phyloP scores from a whole-genome alignment of 1,284 basidiomycete genomes.

The Naganishia sp. region DNA sequence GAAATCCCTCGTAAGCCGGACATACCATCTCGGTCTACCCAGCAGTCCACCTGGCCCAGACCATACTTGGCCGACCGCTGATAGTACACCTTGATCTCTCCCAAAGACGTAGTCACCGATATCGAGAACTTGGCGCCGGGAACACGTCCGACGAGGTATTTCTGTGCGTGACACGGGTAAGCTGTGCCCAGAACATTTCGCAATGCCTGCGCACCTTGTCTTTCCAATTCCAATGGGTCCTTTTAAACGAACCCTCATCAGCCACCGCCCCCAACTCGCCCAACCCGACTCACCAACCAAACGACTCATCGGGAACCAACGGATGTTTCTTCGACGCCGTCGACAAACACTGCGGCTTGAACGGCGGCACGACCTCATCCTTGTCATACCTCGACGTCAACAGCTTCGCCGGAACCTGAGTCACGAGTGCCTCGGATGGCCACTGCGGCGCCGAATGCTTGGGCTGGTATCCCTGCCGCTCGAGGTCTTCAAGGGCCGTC shows the following conservation, averaged over 20 bases:
- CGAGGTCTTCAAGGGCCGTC: slow-evolving; percentile 37
- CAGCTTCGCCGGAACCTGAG: slow-evolving; percentile 15
- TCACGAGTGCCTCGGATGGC: slow-evolving; percentile 4
- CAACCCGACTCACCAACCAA: slow-evolving; percentile 33
- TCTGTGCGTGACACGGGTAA: background rate
- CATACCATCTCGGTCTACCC: slow-evolving; percentile 44
- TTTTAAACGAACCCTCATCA: slow-evolving; percentile 34
- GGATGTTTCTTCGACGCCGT: slow-evolving; percentile 41
- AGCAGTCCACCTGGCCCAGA: slow-evolving; percentile 45
- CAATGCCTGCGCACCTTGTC: slow-evolving; percentile 36
- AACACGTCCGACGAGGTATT: slow-evolving; percentile 47
- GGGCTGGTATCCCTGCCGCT: slow-evolving; percentile 16
- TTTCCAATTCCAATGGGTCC: slow-evolving; percentile 49
- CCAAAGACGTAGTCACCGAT: slow-evolving; percentile 40
- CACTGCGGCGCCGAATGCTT: slow-evolving; percentile 12
- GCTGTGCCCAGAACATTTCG: background rate
- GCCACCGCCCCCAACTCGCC: background rate
- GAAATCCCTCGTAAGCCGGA: background rate
- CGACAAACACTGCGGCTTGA: slow-evolving; percentile 45
- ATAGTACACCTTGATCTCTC: slow-evolving; percentile 44
- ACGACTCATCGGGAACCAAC: slow-evolving; percentile 38
- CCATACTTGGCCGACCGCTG: slow-evolving; percentile 43
- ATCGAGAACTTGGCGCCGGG: slow-evolving; percentile 45
- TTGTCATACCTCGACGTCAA: slow-evolving; percentile 21
- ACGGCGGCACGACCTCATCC: slow-evolving; percentile 31